Conservation (phyloP, 208 protist species). For the Acanthamoeba lenticulata region DNA sequence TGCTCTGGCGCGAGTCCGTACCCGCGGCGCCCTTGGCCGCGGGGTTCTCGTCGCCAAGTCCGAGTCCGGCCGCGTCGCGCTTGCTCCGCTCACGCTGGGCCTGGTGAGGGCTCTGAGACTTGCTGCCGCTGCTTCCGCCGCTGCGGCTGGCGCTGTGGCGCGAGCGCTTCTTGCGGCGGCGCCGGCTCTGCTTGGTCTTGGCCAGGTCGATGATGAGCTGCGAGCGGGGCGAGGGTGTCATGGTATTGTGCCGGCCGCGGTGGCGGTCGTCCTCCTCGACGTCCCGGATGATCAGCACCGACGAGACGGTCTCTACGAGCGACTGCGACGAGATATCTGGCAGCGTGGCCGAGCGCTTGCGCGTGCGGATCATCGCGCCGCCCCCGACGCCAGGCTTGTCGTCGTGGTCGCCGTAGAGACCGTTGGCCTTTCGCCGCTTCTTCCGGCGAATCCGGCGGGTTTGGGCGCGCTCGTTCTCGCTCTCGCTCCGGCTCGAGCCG, state of each 20-base stretch:
- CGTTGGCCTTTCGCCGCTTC: background rate
- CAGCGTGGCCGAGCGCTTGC: constrained; percentile 7
- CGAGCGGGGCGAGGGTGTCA: background rate
- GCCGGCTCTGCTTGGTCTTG: constrained; percentile 10
- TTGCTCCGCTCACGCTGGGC: background rate
- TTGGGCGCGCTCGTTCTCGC: background rate
- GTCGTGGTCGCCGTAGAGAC: too few species aligned
- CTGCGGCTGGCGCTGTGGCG: background rate
- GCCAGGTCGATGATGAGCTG: constrained; percentile 22
- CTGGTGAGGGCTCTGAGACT: background rate
- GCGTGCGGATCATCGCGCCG: background rate
- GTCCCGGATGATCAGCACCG: background rate
- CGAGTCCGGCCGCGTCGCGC: background rate
- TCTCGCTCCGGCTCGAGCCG: background rate
- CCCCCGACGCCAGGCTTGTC: too few species aligned
- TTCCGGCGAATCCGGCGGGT: background rate
- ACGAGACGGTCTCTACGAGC: background rate
- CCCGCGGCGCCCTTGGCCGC: background rate
- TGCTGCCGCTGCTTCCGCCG: background rate
- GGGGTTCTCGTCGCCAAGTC: too few species aligned
- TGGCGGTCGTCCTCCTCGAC: background rate
- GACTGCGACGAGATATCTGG: constrained; percentile 9
- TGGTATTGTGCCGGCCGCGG: background rate
- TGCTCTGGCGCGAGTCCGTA: background rate
- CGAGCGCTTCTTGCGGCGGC: background rate